Percentiles rank a stretch among this genome's conserved stretches.
phyloP scores from a whole-genome alignment of 140 eudicot species.

The Flaveria floridana region DNA sequence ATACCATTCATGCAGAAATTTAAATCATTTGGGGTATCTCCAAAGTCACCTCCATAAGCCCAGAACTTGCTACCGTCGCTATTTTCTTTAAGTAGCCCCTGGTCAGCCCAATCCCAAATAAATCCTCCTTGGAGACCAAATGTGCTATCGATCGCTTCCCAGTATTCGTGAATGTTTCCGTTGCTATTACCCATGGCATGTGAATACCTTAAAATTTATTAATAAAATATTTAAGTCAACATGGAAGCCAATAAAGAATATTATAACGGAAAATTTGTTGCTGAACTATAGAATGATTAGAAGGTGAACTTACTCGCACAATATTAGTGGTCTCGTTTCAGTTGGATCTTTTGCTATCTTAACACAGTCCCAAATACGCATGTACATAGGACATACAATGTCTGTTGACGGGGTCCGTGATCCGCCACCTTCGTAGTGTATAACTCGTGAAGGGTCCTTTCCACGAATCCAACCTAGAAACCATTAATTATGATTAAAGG shows the following conservation, averaged over 20 bases:
- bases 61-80: constrained; percentile 66
- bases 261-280: background rate
- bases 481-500: constrained; percentile 11
- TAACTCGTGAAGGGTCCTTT: constrained; percentile 77
- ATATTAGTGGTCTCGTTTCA: constrained; percentile 79
- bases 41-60: constrained; percentile 99
- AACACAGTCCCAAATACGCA: constrained; percentile 96
- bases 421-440: constrained; percentile 97
- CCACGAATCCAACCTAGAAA: constrained; percentile 91
- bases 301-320: constrained; percentile 78
- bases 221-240: constrained; percentile 17
- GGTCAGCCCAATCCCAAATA: constrained; percentile 99
- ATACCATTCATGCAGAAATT: constrained; percentile 91
- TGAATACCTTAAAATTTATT: constrained; percentile 57
- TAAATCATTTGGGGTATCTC: constrained; percentile 83
- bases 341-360: constrained; percentile 83
- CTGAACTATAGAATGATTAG: background rate
- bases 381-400: constrained; percentile 93
- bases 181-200: constrained; percentile 99
- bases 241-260: background rate
- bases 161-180: constrained; percentile 76
- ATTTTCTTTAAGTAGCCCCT: constrained; percentile 77
- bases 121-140: constrained; percentile 99
- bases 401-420: constrained; percentile 90
- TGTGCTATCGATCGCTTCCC: constrained; percentile 93